Percentiles rank a stretch among this genome's conserved stretches.
phyloP scores from a whole-genome alignment of 495 filamentous ascomycete species.

The Penicillium egyptiacum region DNA sequence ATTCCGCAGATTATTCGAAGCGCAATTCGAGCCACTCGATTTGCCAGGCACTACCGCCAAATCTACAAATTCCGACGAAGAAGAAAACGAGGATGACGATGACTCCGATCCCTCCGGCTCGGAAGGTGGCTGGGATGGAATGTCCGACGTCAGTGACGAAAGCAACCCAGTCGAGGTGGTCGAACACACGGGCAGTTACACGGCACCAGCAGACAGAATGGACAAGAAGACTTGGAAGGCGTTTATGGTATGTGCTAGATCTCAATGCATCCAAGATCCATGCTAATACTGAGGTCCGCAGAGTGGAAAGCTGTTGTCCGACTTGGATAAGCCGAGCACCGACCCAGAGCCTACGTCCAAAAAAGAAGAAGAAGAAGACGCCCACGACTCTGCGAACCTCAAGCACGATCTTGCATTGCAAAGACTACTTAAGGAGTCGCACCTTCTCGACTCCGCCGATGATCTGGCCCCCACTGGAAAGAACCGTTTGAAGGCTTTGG shows the following conservation, averaged over 20 bases:
- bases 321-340: constrained; percentile 30
- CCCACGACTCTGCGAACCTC: constrained; percentile 61
- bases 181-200: constrained; percentile 53
- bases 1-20: constrained; percentile 82
- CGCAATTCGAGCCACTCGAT: constrained; percentile 74
- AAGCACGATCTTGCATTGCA: constrained; percentile 94
- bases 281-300: constrained; percentile 26
- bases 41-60: constrained; percentile 19
- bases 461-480: constrained; percentile 63
- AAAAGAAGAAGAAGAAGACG: constrained; percentile 50
- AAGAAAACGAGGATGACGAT: constrained; percentile 36
- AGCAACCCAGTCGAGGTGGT: constrained; percentile 58
- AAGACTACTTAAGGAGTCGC: constrained; percentile 84
- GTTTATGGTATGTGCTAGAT: constrained; percentile 62
- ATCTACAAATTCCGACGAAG: constrained; percentile 23
- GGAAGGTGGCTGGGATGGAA: constrained; percentile 61
- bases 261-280: background rate
- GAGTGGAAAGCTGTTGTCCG: constrained; percentile 53
- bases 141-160: constrained; percentile 51
- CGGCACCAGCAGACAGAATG: constrained; percentile 38
- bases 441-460: constrained; percentile 71
- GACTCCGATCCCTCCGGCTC: constrained; percentile 16
- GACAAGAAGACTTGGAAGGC: constrained; percentile 70
- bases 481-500: constrained; percentile 71
- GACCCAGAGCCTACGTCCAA: constrained; percentile 36